Conservation (phyloP, 2,329 filamentous ascomycete genomes). For the Torrubiellomyces zombiae region DNA sequence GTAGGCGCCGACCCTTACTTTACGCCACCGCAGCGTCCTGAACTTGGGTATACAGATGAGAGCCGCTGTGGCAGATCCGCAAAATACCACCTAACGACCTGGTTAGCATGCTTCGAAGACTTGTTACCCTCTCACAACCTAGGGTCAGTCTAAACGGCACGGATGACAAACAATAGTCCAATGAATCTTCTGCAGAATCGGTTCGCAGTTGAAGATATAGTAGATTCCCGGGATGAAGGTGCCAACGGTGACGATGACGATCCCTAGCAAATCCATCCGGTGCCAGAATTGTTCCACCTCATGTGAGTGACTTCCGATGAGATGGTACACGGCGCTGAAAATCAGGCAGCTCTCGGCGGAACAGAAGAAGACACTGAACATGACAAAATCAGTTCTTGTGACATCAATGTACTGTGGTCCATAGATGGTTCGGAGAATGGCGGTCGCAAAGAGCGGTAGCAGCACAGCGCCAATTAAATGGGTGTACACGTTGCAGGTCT, state of each 20-base stretch:
- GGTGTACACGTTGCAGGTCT: conserved; percentile 6
- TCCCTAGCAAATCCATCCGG: conserved; percentile 8
- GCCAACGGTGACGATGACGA: conserved; percentile 6
- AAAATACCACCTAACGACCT: conserved; percentile 3
- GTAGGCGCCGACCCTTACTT: conserved; percentile 4
- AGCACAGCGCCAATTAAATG: conserved; percentile 5
- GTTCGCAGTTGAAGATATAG: conserved; percentile 6
- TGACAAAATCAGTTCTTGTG: conserved; percentile 3
- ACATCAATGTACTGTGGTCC: conserved; percentile 3
- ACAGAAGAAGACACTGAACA: conserved; percentile 6
- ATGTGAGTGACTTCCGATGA: conserved; percentile 5
- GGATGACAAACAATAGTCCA: conserved; percentile 6
- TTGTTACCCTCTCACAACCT: too few relatives aligned
- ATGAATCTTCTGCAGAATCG: conserved; percentile 5
- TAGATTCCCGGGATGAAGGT: conserved; percentile 7
- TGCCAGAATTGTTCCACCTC: conserved; percentile 8
- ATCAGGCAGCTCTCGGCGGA: conserved; percentile 5
- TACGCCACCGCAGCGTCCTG: conserved; percentile 5
- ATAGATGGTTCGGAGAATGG: conserved; percentile 1
- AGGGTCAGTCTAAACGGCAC: too few relatives aligned
- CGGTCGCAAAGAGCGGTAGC: conserved; percentile 3
- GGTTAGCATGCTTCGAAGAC: conserved; percentile 4
- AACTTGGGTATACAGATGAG: conserved; percentile 5
- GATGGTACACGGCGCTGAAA: conserved; percentile 6
- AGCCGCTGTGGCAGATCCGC: conserved; percentile 3